Evolutionary conservation across 805 yeast species (phyloP), one percentile per base, ranked within the genome.

Genomic region (Saccharomycopsis lassenensis): DNA sequence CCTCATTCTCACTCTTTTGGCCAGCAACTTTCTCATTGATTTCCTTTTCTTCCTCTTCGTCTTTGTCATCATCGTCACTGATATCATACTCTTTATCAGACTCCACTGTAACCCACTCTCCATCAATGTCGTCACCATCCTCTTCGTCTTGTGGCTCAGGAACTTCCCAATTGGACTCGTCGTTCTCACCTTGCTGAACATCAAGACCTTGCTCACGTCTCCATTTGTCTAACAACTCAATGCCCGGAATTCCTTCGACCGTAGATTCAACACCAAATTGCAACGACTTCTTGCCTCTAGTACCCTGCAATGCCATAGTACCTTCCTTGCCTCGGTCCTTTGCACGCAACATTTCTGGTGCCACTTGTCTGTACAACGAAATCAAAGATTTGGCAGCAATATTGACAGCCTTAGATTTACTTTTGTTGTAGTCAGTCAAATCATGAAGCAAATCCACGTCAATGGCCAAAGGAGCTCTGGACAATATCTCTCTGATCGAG

Each of bases 311-410:
- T 40, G 74, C 91, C 74, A 87, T 79, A 12, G 94, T 67, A 6
- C 95, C 97, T 17, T 67, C 62, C 61, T 91, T 89, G 54, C 98
- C 99, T 55, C 98, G 72, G 55, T 91, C 97, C 53, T 85, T 86
- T 48, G 77, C 69, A 37, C 71, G 68, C 49, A 91, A 69, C 96
- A 91, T 83, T 46, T 89, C 94, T 4, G 99, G 99, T 2, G 95
- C 96, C 39, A 87, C 78, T 44, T 87, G 96, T 58, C 99, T 72
- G 59, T 83, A 91, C 36, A 91, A 64, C 0, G 91, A 62, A 40
- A 91, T 74, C 58, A 91, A 68, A 4, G 91, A 73, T 49, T 93
- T 74, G 1, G 98, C 95, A 32, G 97, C 98, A 75, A 79, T 82
- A 63, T 77, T 77, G 20, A 91, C 99, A 10, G 94, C 75, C 61